Evolutionary conservation across 2,329 filamentous ascomycete species (phyloP), one percentile per base, ranked within the genome.

Genomic region (Alternaria sp.): DNA sequence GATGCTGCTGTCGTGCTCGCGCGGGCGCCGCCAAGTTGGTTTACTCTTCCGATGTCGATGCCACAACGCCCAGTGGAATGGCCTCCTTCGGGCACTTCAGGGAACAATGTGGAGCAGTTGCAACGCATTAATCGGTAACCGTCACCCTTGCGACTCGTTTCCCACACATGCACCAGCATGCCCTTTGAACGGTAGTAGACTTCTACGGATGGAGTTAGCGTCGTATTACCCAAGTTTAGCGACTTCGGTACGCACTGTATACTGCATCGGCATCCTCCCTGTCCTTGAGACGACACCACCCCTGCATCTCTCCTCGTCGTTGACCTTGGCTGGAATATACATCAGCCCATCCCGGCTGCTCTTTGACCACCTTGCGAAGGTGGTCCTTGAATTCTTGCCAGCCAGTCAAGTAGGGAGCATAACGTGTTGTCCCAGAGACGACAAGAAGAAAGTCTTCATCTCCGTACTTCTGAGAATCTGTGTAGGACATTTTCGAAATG

Each of bases 321-420:
- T 70, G 63, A 55, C 67, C 72, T 53, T 69, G 68, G 10, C 73
- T 74, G 25, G 70, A 56, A 17, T 66, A 68, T 5, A 80, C 74
- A n/a, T 80, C 72, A 12, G 73, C 73, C 79, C 78, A 80, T 3
- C 77, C 77, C 17, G 79, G 79, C 30, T 80, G 78, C 49, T 76
- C 71, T 51, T 73, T 73, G 19, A 79, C 72, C 9, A 71, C 66
- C 55, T 69, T 74, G 9, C 79, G 73, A 26, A 79, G 71, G 26
- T 76, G 65, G 40, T 81, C 79, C 63, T 81, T 81, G 67, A 80
- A 76, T n/a, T 74, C 72, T 70, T 77, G 71, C 79, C 79, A 81
- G 7, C 68, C 73, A 1, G 65, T 57, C 32, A 79, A 57, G 47
- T 73, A 77, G 2, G 75, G 71, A 23, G 73, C 73, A 59, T 70